Evolutionary conservation across 2,329 filamentous ascomycete species (phyloP), one percentile per base, ranked within the genome.

Genomic region (Coniella lustricola): DNA sequence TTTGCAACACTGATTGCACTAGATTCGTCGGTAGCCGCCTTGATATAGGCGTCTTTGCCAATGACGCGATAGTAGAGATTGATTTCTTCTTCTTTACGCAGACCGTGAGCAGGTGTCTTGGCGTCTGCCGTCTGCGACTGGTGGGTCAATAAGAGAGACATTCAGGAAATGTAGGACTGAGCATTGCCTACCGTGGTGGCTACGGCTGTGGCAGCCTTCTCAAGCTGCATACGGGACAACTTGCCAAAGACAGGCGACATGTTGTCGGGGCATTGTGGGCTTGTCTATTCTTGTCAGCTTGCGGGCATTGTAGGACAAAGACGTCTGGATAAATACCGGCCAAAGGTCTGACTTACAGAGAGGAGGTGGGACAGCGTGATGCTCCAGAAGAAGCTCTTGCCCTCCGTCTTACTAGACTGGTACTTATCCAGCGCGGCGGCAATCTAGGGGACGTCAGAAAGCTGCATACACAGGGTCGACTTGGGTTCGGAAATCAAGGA

Each of bases 301-400:
- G 25, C 10, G 25, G 25, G 5, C 25, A 29, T 29, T 5, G 25
- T 10, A 29, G 25, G 25, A 10, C 25, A 29, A 29, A 10, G 25
- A 10, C 5, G 25, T 29, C 4, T 1, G 18, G 10, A 14, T 5
- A 4, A 3, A 1, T 22, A 7, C 2, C 17, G 4, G 13, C 3
- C 9, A n/a, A 12, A 7, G 12, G n/a, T 7, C 8, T 12, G 12
- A 59, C 71, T 57, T 59, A 79, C 76, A 46, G 77, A 72, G 46
- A 79, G 67, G 29, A 79, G 57, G 51, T 75, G 72, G 0, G 75
- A 79, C 14, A 76, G 66, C 17, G 70, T 63, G 54, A 80, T 78
- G 52, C 75, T 79, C 68, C 71, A 76, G 52, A 78, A 79, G 59
- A 77, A 65, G 48, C 71, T 74, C 2, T 64, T 63, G 25, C 71